These are phyloP conservation scores for Aureobasidium sp. DNA, from an alignment of 2,329 filamentous ascomycete species.

Conservation along the genomic window DNA sequence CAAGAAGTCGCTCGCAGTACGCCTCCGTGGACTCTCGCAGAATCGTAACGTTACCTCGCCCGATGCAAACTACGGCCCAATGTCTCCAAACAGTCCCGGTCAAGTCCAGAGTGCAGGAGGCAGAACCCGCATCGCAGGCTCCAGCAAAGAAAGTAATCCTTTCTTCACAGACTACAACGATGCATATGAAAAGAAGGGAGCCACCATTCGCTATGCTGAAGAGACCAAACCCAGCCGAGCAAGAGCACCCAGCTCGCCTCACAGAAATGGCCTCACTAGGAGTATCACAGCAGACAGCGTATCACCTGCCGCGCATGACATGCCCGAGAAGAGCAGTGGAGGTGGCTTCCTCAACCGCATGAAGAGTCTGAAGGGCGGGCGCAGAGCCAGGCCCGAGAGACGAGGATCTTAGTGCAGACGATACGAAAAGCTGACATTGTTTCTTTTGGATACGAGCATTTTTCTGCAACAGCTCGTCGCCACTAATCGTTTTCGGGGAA, in stretches of 20 bases:
- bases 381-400: conserved; percentile 39
- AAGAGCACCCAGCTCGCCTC: conserved; percentile 53
- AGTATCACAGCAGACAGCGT: conserved; percentile 46
- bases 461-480: not conserved
- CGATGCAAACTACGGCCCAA: conserved; percentile 45
- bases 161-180: conserved; percentile 73
- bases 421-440: not conserved
- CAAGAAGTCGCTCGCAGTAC: conserved; percentile 92
- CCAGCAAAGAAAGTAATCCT: conserved; percentile 54
- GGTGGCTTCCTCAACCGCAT: conserved; percentile 70
- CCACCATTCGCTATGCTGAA: conserved; percentile 49
- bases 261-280: conserved; percentile 53
- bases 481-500: not conserved
- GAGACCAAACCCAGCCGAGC: conserved; percentile 18
- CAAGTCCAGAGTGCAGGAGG: conserved; percentile 36
- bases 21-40: conserved; percentile 76
- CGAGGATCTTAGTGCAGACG: conserved; percentile 15
- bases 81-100: conserved; percentile 20
- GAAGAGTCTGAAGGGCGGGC: conserved; percentile 71
- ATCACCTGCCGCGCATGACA: conserved; percentile 18
- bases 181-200: conserved; percentile 58
- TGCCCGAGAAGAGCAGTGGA: conserved; percentile 30
- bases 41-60: conserved; percentile 49
- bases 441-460: conserved; percentile 4
- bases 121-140: conserved; percentile 30